Evolutionary conservation across 2,329 filamentous ascomycete species (phyloP).

Genomic region (Cordyceps sp.): DNA sequence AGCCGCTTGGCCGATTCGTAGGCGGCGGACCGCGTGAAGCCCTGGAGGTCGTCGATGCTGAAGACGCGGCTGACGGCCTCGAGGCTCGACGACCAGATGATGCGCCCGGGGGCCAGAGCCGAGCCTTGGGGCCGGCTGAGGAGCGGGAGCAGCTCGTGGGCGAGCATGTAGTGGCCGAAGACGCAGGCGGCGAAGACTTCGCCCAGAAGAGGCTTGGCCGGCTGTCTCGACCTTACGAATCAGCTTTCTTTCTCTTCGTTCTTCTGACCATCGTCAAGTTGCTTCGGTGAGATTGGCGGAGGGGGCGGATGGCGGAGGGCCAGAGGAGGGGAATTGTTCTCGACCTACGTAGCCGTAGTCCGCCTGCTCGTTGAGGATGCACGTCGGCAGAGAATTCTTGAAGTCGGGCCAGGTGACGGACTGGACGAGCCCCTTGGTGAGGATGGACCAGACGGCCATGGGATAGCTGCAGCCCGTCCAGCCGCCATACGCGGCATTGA

Average conservation of each 20-base stretch:
- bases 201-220: constrained; percentile 44
- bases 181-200: constrained; percentile 82
- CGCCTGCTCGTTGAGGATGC: constrained; percentile 22
- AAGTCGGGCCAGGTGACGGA: constrained; percentile 62
- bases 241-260: background rate
- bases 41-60: constrained; percentile 58
- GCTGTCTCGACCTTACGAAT: constrained; percentile 18
- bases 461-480: constrained; percentile 68
- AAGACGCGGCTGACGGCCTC: constrained; percentile 45
- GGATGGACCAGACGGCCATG: constrained; percentile 31
- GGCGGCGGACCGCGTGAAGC: constrained; percentile 39
- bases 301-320: too few species aligned
- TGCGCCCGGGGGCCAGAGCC: constrained; percentile 35
- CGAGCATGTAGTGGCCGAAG: constrained; percentile 87
- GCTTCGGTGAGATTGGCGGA: too few species aligned
- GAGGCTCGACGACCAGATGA: constrained; percentile 79
- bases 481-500: constrained; percentile 80
- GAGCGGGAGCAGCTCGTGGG: constrained; percentile 63
- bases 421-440: constrained; percentile 45
- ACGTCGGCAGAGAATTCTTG: constrained; percentile 44
- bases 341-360: constrained; percentile 16
- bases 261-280: too few species aligned
- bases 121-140: constrained; percentile 31
- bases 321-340: too few species aligned
- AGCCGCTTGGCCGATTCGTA: constrained; percentile 84